phyloP scores from a whole-genome alignment of 106 monocot species.

The Apostasia ramifera region DNA sequence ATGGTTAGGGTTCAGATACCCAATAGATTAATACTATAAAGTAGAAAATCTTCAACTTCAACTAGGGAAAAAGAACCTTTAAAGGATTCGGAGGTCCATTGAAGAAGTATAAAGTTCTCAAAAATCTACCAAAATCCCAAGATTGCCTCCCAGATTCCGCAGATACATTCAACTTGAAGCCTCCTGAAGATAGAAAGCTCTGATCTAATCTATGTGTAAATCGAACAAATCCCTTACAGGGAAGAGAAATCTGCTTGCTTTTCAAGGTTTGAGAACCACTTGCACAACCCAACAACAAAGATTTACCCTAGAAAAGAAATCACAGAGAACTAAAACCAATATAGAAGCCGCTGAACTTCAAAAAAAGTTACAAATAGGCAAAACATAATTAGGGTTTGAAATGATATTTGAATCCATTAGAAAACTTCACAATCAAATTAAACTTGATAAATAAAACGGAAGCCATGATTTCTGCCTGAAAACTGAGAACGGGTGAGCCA shows the following conservation, averaged over 20 bases:
- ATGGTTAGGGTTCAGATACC: background rate
- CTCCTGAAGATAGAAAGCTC: slow-evolving; percentile 17
- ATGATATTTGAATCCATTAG: background rate
- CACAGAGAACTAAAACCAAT: background rate
- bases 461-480: slow-evolving; percentile 2
- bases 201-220: slow-evolving; percentile 13
- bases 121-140: slow-evolving; percentile 94
- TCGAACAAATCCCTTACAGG: slow-evolving; percentile 23
- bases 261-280: slow-evolving; percentile 16
- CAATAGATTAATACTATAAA: background rate
- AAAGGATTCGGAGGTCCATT: slow-evolving; percentile 81
- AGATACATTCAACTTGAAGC: slow-evolving; percentile 28
- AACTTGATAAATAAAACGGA: background rate
- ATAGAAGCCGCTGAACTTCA: background rate
- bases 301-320: slow-evolving; percentile 29
- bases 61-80: slow-evolving; percentile 37
- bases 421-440: background rate
- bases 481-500: background rate
- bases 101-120: slow-evolving; percentile 87
- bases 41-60: background rate
- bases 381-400: background rate
- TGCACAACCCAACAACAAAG: slow-evolving; percentile 21
- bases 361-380: background rate
- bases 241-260: slow-evolving; percentile 21
- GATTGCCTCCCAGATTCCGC: slow-evolving; percentile 51